A percentile compares a stretch with the other conserved stretches of the same genome.
These are phyloP conservation scores for Acidiella bohemica DNA, from an alignment of 495 filamentous ascomycete genomes.

Conservation along the genomic window DNA sequence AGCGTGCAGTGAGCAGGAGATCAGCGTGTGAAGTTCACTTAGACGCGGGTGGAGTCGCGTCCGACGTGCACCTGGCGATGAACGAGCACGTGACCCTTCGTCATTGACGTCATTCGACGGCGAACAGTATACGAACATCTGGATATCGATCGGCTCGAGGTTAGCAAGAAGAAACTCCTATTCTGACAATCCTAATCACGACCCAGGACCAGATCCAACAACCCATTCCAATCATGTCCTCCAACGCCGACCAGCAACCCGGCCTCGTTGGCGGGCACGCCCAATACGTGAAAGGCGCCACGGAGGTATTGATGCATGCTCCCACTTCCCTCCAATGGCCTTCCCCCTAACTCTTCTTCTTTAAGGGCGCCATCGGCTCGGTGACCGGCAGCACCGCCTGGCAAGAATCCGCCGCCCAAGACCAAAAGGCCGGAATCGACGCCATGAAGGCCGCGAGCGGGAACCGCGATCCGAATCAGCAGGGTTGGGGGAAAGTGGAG, in stretches of 20 bases:
- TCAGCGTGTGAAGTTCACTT: too few relatives aligned
- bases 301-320: constrained; percentile 21
- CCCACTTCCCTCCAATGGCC: not conserved
- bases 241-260: constrained; percentile 21
- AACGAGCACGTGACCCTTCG: too few relatives aligned
- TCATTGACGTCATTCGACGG: too few relatives aligned
- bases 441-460: constrained; percentile 28
- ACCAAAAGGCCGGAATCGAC: constrained; percentile 25
- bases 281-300: constrained; percentile 29
- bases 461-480: constrained; percentile 20
- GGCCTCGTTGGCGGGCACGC: constrained; percentile 27
- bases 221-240: constrained; percentile 20
- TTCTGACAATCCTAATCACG: too few relatives aligned
- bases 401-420: constrained; percentile 23
- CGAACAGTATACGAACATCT: too few relatives aligned
- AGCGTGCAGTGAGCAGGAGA: too few relatives aligned
- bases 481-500: constrained; percentile 28
- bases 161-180: too few relatives aligned
- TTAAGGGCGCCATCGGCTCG: constrained; percentile 25
- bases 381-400: constrained; percentile 25
- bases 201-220: too few relatives aligned
- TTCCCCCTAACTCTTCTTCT: constrained; percentile 1
- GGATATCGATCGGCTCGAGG: too few relatives aligned
- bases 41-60: too few relatives aligned
- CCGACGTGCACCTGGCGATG: too few relatives aligned